phyloP scores from a whole-genome alignment of 148 eudicot species.

The Amaranthus palmeri region DNA sequence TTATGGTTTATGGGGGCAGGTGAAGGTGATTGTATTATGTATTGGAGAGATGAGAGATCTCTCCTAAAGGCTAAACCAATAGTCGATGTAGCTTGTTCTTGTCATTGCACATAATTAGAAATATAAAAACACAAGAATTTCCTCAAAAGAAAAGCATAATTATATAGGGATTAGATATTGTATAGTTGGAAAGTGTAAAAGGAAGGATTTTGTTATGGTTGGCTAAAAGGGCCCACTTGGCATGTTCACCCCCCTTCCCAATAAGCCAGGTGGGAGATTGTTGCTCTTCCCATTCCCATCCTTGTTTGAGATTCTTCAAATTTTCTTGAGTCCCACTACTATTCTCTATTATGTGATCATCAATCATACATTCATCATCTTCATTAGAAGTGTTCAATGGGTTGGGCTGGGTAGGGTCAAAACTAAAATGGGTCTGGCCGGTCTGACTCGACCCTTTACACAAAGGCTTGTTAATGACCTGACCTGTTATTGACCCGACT shows the following conservation, averaged over 20 bases:
- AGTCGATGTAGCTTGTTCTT: constrained; percentile 21
- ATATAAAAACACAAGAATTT: constrained; percentile 1
- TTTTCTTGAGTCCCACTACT: neutral
- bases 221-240: constrained; percentile 24
- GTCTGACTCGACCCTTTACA: too few relatives aligned
- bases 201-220: constrained; percentile 10
- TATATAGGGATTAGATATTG: constrained; percentile 22
- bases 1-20: constrained; percentile 9
- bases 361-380: neutral
- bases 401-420: neutral
- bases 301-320: neutral
- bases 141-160: constrained; percentile 14
- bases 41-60: constrained; percentile 38
- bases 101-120: constrained; percentile 6
- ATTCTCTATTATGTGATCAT: neutral
- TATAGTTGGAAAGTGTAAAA: constrained; percentile 20
- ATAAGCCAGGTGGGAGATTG: constrained; percentile 23
- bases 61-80: constrained; percentile 35
- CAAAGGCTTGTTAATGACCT: too few relatives aligned
- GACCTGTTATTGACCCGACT: too few relatives aligned
- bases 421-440: neutral
- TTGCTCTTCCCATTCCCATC: constrained; percentile 6
- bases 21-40: constrained; percentile 2
- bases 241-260: constrained; percentile 25
- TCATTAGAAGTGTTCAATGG: too few relatives aligned